Percentiles rank a stretch among this genome's conserved stretches.
These are phyloP conservation scores for Pinus taeda DNA, from an alignment of 75 land plant species.

Conservation along the genomic window DNA sequence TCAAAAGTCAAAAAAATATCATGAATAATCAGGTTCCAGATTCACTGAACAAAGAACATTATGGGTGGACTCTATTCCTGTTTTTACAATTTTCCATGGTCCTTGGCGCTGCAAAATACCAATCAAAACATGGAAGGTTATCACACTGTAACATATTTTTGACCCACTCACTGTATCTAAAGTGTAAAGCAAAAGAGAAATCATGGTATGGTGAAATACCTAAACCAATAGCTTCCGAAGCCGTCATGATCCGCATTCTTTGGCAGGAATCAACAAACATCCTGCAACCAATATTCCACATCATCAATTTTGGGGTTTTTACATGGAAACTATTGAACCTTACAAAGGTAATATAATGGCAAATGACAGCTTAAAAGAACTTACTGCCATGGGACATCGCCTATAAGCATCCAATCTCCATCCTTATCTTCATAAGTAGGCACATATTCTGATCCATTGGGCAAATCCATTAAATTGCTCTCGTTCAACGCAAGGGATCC, in stretches of 20 bases:
- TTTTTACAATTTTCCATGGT: too few relatives aligned
- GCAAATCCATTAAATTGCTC: conserved; percentile 39
- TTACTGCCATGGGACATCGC: conserved; percentile 35
- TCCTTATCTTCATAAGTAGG: not conserved
- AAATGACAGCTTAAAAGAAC: too few relatives aligned
- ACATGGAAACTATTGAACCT: too few relatives aligned
- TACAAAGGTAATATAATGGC: not conserved
- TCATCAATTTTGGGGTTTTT: not conserved
- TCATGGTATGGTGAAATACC: conserved; percentile 25
- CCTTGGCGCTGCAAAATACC: too few relatives aligned
- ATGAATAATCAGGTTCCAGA: too few relatives aligned
- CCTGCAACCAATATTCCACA: conserved; percentile 24
- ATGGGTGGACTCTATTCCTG: too few relatives aligned
- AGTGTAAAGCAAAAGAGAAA: too few relatives aligned
- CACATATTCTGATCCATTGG: conserved; percentile 48
- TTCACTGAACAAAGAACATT: too few relatives aligned
- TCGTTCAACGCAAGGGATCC: conserved; percentile 45
- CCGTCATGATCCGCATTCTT: conserved; percentile 69
- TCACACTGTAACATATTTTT: too few relatives aligned
- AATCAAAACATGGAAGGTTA: too few relatives aligned
- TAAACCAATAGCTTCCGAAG: conserved; percentile 69
- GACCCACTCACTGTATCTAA: too few relatives aligned
- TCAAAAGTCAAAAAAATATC: too few relatives aligned
- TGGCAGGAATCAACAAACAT: conserved; percentile 85
- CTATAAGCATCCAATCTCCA: not conserved